Percentiles rank a stretch among this genome's conserved stretches.
phyloP scores from a whole-genome alignment of 495 filamentous ascomycete species.

The Penicillium silybi region DNA sequence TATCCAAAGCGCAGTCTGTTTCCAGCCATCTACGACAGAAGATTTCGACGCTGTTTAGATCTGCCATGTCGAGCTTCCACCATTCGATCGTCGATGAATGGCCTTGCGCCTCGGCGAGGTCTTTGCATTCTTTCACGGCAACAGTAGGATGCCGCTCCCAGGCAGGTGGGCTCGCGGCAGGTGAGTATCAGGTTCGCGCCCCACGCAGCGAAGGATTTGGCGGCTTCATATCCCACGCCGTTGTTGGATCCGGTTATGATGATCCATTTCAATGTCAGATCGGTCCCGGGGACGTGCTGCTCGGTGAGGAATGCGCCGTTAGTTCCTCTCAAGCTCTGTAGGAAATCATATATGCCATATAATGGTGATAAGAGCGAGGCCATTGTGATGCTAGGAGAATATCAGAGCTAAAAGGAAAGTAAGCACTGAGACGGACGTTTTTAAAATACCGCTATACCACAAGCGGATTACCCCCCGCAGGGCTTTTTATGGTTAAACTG shows the following conservation, averaged over 20 bases:
- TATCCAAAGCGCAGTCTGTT: slow-evolving; percentile 11
- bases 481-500: not conserved
- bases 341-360: not conserved
- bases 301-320: slow-evolving; percentile 15
- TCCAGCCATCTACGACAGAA: slow-evolving; percentile 33
- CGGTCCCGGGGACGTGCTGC: slow-evolving; percentile 5
- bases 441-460: not conserved
- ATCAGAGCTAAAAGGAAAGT: not conserved
- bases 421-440: not conserved
- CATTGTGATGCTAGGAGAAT: not conserved
- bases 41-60: slow-evolving; percentile 38
- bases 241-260: slow-evolving; percentile 33
- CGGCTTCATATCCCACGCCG: slow-evolving; percentile 32
- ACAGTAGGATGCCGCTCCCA: slow-evolving; percentile 19
- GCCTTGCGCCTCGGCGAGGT: slow-evolving; percentile 8
- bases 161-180: slow-evolving; percentile 23
- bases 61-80: slow-evolving; percentile 49
- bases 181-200: slow-evolving; percentile 30
- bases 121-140: slow-evolving; percentile 15
- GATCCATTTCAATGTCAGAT: slow-evolving; percentile 27
- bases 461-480: not conserved
- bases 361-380: not conserved
- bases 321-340: slow-evolving; percentile 1
- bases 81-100: slow-evolving; percentile 37
- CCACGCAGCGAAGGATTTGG: slow-evolving; percentile 18